These are phyloP conservation scores for Sanghuangporus baumii DNA, from an alignment of 1,284 basidiomycete genomes.

Conservation along the genomic window DNA sequence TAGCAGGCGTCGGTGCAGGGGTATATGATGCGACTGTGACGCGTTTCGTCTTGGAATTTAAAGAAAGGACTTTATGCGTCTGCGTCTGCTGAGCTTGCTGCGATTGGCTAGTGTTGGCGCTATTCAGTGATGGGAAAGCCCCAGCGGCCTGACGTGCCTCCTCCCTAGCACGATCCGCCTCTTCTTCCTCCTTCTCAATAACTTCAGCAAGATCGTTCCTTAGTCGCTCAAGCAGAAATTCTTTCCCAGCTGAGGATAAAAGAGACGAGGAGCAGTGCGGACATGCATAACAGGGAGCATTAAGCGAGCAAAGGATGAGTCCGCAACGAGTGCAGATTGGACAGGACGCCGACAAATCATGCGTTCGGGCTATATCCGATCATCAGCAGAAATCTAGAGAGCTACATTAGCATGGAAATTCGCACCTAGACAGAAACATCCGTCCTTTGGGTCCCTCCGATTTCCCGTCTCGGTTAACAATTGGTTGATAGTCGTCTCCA, in stretches of 20 bases:
- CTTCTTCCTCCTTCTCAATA: constrained; percentile 42
- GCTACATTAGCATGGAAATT: neutral
- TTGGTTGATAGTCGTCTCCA: constrained; percentile 37
- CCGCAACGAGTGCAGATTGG: constrained; percentile 56
- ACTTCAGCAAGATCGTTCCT: constrained; percentile 39
- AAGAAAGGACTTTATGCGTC: constrained; percentile 52
- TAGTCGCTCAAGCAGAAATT: constrained; percentile 36
- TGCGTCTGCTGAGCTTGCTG: constrained; percentile 23
- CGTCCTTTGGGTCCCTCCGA: constrained; percentile 49
- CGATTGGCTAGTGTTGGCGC: neutral
- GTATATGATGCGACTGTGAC: constrained; percentile 47
- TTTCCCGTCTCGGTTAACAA: constrained; percentile 28
- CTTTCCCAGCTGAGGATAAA: constrained; percentile 30
- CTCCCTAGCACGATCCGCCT: constrained; percentile 38
- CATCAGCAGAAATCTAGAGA: neutral
- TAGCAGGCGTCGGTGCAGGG: constrained; percentile 29
- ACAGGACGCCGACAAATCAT: constrained; percentile 48
- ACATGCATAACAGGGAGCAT: constrained; percentile 49
- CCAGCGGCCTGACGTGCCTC: constrained; percentile 47
- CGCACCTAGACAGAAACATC: constrained; percentile 65
- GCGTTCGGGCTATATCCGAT: constrained; percentile 43
- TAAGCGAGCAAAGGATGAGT: constrained; percentile 54
- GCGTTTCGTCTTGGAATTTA: constrained; percentile 47
- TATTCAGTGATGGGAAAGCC: constrained; percentile 52
- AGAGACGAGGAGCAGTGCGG: constrained; percentile 46